These are phyloP conservation scores for Aspergillus kassunensis DNA, from an alignment of 495 filamentous ascomycete species.

Conservation along the genomic window DNA sequence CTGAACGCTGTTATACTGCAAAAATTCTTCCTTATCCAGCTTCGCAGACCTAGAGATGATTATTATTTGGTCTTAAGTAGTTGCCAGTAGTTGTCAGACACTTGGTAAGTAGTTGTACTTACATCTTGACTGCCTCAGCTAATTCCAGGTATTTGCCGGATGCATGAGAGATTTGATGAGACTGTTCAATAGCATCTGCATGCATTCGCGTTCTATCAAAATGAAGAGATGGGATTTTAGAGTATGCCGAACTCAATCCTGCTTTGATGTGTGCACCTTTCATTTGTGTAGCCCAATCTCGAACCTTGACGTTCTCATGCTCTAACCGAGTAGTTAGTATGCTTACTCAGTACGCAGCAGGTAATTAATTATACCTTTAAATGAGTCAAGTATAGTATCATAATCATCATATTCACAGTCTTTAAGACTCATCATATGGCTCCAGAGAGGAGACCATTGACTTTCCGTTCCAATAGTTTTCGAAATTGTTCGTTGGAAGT, in stretches of 20 bases:
- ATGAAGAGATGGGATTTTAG: no score
- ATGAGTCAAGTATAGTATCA: not conserved
- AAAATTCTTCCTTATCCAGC: no score
- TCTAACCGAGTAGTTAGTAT: not conserved
- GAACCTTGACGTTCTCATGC: not conserved
- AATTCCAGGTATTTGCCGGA: no score
- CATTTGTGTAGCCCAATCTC: not conserved
- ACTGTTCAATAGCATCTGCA: no score
- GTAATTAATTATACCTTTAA: not conserved
- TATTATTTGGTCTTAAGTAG: no score
- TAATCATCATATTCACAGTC: not conserved
- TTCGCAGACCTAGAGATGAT: no score
- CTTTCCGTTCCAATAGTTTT: not conserved
- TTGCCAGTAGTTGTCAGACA: no score
- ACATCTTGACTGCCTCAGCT: no score
- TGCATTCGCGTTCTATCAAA: no score
- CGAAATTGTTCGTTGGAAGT: not conserved
- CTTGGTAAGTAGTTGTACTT: no score
- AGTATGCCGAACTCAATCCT: constrained; percentile 11
- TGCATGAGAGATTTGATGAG: no score
- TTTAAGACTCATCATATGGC: not conserved
- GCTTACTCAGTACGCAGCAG: not conserved
- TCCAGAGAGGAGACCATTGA: not conserved
- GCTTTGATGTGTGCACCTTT: constrained; percentile 6
- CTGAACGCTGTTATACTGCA: no score